Conservation (phyloP, 1,284 basidiomycete genomes). For the Cutaneotrichosporon spelunceum region DNA sequence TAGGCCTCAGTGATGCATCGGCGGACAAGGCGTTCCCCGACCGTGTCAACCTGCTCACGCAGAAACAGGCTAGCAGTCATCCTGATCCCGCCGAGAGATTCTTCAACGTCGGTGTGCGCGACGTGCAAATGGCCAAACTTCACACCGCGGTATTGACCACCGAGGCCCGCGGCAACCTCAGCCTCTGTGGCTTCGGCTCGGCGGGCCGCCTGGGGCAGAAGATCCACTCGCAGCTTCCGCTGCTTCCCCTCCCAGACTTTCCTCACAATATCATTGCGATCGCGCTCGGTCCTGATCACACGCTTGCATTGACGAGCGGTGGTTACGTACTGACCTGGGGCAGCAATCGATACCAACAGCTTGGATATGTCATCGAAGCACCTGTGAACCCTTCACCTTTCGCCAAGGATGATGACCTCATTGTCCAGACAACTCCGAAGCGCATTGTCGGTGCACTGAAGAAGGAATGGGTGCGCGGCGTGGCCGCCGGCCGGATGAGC, state of each 20-base stretch:
- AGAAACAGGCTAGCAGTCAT: slow-evolving; percentile 52
- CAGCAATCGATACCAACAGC: slow-evolving; percentile 76
- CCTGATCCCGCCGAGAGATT: slow-evolving; percentile 45
- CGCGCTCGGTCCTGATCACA: slow-evolving; percentile 91
- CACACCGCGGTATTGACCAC: slow-evolving; percentile 77
- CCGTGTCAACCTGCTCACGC: slow-evolving; percentile 59
- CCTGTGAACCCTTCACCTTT: slow-evolving; percentile 39
- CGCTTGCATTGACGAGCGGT: slow-evolving; percentile 71
- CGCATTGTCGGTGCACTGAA: slow-evolving; percentile 73
- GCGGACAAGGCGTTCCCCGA: slow-evolving; percentile 79
- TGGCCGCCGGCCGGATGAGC: slow-evolving; percentile 82
- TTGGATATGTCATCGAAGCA: slow-evolving; percentile 80
- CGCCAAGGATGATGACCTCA: slow-evolving; percentile 55
- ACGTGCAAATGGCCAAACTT: slow-evolving; percentile 74
- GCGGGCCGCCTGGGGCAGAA: slow-evolving; percentile 74
- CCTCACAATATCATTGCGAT: slow-evolving; percentile 61
- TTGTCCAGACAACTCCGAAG: slow-evolving; percentile 68
- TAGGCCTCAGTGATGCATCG: slow-evolving; percentile 72
- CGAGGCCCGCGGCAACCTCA: slow-evolving; percentile 69
- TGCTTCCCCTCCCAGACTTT: slow-evolving; percentile 63
- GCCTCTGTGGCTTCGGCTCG: slow-evolving; percentile 80
- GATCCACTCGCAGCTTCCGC: slow-evolving; percentile 73
- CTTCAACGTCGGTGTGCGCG: slow-evolving; percentile 60
- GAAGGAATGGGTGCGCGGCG: slow-evolving; percentile 74
- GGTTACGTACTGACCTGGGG: slow-evolving; percentile 92